Percentiles rank a stretch among this genome's conserved stretches.
Conservation (phyloP, 2,329 filamentous ascomycete species). For the Fusarium algeriense region DNA sequence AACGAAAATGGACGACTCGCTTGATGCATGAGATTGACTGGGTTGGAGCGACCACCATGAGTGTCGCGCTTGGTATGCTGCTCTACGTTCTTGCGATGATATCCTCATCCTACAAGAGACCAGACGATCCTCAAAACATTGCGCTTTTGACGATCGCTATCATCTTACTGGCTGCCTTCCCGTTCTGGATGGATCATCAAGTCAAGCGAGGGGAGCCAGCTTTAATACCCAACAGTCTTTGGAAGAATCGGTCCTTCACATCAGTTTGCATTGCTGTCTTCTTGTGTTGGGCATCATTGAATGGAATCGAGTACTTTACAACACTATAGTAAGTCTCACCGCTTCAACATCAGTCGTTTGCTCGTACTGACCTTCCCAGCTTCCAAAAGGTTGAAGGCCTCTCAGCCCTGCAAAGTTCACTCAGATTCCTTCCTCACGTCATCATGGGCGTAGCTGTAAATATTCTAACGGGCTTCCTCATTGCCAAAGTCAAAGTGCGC, state of each 20-base stretch:
- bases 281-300: slow-evolving; percentile 60
- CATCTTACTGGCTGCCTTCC: slow-evolving; percentile 61
- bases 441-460: slow-evolving; percentile 59
- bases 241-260: slow-evolving; percentile 68
- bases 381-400: slow-evolving; percentile 63
- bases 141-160: slow-evolving; percentile 59
- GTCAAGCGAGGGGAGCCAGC: slow-evolving; percentile 62
- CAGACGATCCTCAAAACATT: slow-evolving; percentile 58
- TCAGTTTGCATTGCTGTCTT: slow-evolving; percentile 65
- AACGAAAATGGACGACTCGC: slow-evolving; percentile 45
- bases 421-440: slow-evolving; percentile 62
- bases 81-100: slow-evolving; percentile 64
- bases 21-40: slow-evolving; percentile 63
- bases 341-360: rapidly evolving
- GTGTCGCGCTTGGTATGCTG: slow-evolving; percentile 60
- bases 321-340: slow-evolving; percentile 58
- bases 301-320: slow-evolving; percentile 62
- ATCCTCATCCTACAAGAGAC: slow-evolving; percentile 53
- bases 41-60: slow-evolving; percentile 62
- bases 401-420: slow-evolving; percentile 59
- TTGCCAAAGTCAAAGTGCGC: slow-evolving; percentile 54
- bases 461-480: slow-evolving; percentile 57
- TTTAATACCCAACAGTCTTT: slow-evolving; percentile 71
- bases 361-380: slow-evolving; percentile 45
- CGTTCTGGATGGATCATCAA: slow-evolving; percentile 66